Evolutionary conservation across 2,329 filamentous ascomycete species (phyloP).

Genomic region (Coccinonectria pachysandricola): DNA sequence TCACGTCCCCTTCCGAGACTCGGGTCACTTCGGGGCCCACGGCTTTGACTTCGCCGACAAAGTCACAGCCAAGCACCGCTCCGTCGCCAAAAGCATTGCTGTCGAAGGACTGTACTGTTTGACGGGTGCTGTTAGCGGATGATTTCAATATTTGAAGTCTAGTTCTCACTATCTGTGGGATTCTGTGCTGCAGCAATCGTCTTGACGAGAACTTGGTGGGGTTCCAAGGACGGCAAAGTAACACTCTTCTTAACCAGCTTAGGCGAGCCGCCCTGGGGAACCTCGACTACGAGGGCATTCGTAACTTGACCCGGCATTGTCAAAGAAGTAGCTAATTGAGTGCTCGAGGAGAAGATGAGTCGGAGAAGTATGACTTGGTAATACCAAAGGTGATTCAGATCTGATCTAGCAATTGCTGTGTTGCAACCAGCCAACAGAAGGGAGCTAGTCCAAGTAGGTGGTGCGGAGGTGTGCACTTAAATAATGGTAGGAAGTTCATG

Average conservation of each 20-base stretch:
- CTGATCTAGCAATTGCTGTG: too few species aligned
- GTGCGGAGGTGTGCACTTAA: too few species aligned
- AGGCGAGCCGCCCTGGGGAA: constrained; percentile 7
- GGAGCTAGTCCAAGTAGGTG: too few species aligned
- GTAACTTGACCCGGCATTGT: constrained; percentile 9
- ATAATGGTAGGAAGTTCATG: too few species aligned
- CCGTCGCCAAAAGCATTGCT: constrained; percentile 27
- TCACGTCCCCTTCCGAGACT: constrained; percentile 10
- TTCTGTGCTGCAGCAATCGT: constrained; percentile 17
- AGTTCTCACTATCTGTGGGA: constrained; percentile 14
- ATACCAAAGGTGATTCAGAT: too few species aligned
- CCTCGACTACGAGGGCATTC: constrained; percentile 11
- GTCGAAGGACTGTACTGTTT: constrained; percentile 24
- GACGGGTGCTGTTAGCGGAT: not conserved
- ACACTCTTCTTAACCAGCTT: constrained; percentile 8
- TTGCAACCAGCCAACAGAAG: too few species aligned
- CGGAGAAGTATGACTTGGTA: too few species aligned
- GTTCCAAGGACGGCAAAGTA: constrained; percentile 4
- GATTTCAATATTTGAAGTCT: not conserved
- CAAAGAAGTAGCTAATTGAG: too few species aligned
- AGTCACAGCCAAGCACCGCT: constrained; percentile 27
- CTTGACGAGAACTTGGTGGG: constrained; percentile 16
- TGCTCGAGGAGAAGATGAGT: not conserved
- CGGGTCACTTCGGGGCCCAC: constrained; percentile 17
- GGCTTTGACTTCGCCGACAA: constrained; percentile 24